Conservation (phyloP, 2,329 filamentous ascomycete genomes). For the Penicillium sp. region DNA sequence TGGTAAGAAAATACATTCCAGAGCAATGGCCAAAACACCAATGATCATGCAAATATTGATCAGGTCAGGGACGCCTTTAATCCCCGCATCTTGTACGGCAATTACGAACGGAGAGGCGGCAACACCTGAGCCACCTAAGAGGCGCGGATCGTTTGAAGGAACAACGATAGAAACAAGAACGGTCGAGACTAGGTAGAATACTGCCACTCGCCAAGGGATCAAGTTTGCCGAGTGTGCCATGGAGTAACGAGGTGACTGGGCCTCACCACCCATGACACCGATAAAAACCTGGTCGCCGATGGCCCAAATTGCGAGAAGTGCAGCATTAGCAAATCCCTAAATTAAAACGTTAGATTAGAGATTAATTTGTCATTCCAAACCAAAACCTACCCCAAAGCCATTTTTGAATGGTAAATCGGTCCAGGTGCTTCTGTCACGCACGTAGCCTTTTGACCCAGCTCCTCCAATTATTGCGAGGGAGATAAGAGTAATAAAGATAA, state of each 20-base stretch:
- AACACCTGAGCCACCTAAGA: conserved; percentile 30
- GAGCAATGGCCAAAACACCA: no score
- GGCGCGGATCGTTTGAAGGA: conserved; percentile 20
- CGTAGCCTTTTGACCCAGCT: conserved; percentile 39
- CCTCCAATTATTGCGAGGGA: conserved; percentile 41
- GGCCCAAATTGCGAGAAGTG: conserved; percentile 32
- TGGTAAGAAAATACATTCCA: no score
- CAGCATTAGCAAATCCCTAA: conserved; percentile 33
- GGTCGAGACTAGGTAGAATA: conserved; percentile 33
- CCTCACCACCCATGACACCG: conserved; percentile 39
- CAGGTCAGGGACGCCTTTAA: conserved; percentile 31
- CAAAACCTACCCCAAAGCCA: conserved; percentile 26
- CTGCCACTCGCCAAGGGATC: conserved; percentile 33
- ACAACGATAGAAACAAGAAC: conserved; percentile 27
- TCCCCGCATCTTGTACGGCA: conserved; percentile 28
- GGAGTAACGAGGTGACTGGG: conserved; percentile 35
- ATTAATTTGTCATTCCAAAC: no score
- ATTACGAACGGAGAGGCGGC: conserved; percentile 37
- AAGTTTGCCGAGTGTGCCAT: conserved; percentile 32
- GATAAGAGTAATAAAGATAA: conserved; percentile 39
- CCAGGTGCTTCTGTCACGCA: conserved; percentile 36
- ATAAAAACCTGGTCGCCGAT: conserved; percentile 37
- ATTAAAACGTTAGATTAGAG: no score
- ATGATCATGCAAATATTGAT: conserved; percentile 23
- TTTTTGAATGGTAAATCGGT: conserved; percentile 37